These are phyloP conservation scores for Gastrolobium villosum DNA, from an alignment of 306 rosid species.

Conservation along the genomic window DNA sequence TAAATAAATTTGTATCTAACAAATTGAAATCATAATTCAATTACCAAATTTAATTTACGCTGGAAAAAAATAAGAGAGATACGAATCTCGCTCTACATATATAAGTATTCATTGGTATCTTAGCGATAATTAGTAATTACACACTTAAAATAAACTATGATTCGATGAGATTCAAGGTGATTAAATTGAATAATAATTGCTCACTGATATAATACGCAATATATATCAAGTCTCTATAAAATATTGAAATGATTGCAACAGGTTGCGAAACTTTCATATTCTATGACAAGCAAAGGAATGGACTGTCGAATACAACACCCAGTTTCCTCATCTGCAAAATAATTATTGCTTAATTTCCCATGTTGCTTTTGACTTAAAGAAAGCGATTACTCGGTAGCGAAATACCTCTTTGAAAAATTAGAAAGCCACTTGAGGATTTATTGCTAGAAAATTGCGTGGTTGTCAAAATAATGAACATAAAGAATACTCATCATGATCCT, in stretches of 20 bases:
- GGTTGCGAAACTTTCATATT: conserved; percentile 9
- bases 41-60: background rate
- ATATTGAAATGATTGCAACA: conserved; percentile 48
- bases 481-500: conserved; percentile 42
- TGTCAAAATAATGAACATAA: conserved; percentile 42
- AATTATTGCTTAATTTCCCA: conserved; percentile 32
- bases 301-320: conserved; percentile 25
- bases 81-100: conserved; percentile 24
- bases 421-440: conserved; percentile 49
- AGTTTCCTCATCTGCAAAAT: conserved; percentile 48
- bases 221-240: conserved; percentile 33
- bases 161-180: conserved; percentile 1
- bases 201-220: background rate
- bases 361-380: conserved; percentile 50
- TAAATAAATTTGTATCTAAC: too few relatives aligned
- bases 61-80: background rate
- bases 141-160: background rate
- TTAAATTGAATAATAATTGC: conserved; percentile 17
- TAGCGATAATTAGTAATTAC: conserved; percentile 9
- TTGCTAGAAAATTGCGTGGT: conserved; percentile 45
- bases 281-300: conserved; percentile 35
- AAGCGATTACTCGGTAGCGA: too few relatives aligned
- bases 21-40: background rate
- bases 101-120: conserved; percentile 2
- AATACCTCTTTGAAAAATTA: conserved; percentile 53